Conservation (phyloP, 192 early-diverging fungal genomes). For the Lobulomyces angularis region DNA sequence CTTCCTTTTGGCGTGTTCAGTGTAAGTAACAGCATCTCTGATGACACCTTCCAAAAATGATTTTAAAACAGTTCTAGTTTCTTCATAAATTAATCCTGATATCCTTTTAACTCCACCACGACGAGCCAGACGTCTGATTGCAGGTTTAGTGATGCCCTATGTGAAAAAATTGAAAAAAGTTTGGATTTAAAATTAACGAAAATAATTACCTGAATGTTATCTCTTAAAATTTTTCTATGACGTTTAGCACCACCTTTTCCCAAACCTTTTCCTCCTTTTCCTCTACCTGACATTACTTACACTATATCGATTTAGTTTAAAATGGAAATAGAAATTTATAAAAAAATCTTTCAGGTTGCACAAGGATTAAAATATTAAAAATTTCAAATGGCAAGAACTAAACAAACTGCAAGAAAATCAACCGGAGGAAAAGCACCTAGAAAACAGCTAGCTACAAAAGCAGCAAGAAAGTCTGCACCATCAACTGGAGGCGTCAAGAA, state of each 20-base stretch:
- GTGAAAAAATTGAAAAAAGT: constrained; percentile 12
- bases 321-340: background rate
- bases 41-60: constrained; percentile 98
- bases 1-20: constrained; percentile 98
- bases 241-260: constrained; percentile 99
- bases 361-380: constrained; percentile 8
- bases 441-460: constrained; percentile 91
- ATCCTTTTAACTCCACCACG: constrained; percentile 99
- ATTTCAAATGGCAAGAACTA: constrained; percentile 50
- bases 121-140: constrained; percentile 96
- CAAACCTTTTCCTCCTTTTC: constrained; percentile 98
- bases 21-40: constrained; percentile 97
- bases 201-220: constrained; percentile 74
- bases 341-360: background rate
- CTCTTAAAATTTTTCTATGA: constrained; percentile 99
- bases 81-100: constrained; percentile 98
- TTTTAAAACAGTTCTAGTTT: constrained; percentile 96
- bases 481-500: constrained; percentile 89
- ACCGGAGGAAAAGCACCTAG: constrained; percentile 99
- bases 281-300: constrained; percentile 84
- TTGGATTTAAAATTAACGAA: constrained; percentile 11
- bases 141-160: constrained; percentile 92
- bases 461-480: constrained; percentile 92
- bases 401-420: constrained; percentile 97
- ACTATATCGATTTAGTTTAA: constrained; percentile 1